Percentiles rank a stretch among this genome's conserved stretches.
phyloP scores from a whole-genome alignment of 768 basidiomycete genomes.

The Lentinula boryana region DNA sequence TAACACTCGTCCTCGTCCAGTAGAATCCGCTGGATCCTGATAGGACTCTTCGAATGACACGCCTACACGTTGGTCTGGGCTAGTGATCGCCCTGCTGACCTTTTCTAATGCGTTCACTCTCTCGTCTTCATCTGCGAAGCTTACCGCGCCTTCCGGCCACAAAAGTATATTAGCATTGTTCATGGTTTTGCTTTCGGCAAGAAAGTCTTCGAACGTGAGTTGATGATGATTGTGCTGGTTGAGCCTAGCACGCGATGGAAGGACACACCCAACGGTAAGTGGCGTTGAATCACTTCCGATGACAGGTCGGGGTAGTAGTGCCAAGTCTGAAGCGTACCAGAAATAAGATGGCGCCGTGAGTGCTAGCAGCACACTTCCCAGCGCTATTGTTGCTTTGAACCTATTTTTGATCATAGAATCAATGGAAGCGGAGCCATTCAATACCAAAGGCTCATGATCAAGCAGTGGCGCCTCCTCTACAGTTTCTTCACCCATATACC shows the following conservation, averaged over 20 bases:
- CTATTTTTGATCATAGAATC: constrained; percentile 2
- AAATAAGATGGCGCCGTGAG: constrained; percentile 56
- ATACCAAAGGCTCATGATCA: not conserved
- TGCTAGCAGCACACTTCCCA: constrained; percentile 32
- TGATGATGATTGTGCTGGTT: constrained; percentile 31
- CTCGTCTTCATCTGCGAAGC: constrained; percentile 48
- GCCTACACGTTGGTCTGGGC: constrained; percentile 45
- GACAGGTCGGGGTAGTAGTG: constrained; percentile 19
- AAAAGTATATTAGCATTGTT: constrained; percentile 52
- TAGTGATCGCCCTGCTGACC: constrained; percentile 27
- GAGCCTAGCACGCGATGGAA: constrained; percentile 39
- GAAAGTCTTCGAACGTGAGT: constrained; percentile 51
- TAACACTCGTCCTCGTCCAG: constrained; percentile 26
- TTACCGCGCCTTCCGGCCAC: constrained; percentile 79
- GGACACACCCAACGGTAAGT: constrained; percentile 58
- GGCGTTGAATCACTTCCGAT: constrained; percentile 35
- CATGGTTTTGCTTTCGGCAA: constrained; percentile 48
- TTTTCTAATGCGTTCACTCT: constrained; percentile 40
- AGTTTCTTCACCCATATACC: constrained; percentile 44
- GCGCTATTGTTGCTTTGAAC: constrained; percentile 23
- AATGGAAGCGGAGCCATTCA: not conserved
- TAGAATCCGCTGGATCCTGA: constrained; percentile 29
- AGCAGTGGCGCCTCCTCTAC: constrained; percentile 6
- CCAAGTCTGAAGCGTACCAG: constrained; percentile 20
- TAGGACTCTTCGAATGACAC: constrained; percentile 68